Evolutionary conservation across 2,329 filamentous ascomycete genomes (phyloP), one percentile per base, ranked within the genome.

Genomic region (Fusarium vanettenii): DNA sequence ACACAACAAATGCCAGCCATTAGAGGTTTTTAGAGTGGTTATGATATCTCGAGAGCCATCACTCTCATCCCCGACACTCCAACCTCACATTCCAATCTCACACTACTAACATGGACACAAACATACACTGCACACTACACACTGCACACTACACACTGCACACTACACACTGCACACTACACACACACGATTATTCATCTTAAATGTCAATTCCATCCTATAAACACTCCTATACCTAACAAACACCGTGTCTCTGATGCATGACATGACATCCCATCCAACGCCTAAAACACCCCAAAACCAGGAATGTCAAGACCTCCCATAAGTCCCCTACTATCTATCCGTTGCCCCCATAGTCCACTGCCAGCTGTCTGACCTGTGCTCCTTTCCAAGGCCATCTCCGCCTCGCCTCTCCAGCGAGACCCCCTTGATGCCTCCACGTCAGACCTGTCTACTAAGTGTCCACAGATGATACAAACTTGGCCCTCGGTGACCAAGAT

Each of bases 231-330:
- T 64, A 61, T 74, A 74, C 73, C 70, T 76, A 56, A 73, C 73
- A 64, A 78, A 79, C 75, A 78, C 77, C 74, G 70, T 76, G 63
- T 60, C 71, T 78, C 64, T 79, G 75, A 79, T 79, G 77, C 77
- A 79, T 74, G 66, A 74, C 75, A 60, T 62, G 66, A 75, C 75
- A 60, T 62, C 74, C 77, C 73, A 71, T 62, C 72, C 73, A 79
- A 79, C 77, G 76, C 77, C 77, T 67, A 76, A 69, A 79, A 79
- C 77, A 75, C 75, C 76, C 66, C 65, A 66, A 73, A 64, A 69
- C 41, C 75, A 74, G 68, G 64, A 67, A 74, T 67, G 66, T 63
- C 62, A 70, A 60, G 69, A 69, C 59, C 56, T 63, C 66, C 48
- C 67, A 65, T 59, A 61, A 68, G 62, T 69, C 63, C 55, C 43